Percentiles rank a stretch among this genome's conserved stretches.
These are phyloP conservation scores for Neophaeococcomyces aloes DNA, from an alignment of 2,329 filamentous ascomycete species.

Conservation along the genomic window DNA sequence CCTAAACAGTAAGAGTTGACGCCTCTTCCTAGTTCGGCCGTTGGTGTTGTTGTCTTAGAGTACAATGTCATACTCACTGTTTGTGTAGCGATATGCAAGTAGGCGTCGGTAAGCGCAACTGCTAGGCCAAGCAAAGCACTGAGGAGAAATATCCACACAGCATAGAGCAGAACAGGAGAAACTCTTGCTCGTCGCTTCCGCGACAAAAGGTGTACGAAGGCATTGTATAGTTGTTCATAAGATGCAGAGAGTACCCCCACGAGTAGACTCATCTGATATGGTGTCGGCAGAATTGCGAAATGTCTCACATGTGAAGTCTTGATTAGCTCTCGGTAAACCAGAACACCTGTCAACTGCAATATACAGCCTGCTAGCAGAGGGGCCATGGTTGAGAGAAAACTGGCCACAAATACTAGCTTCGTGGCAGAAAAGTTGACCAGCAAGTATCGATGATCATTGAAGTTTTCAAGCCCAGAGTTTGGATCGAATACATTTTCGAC, in stretches of 20 bases:
- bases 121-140: constrained; percentile 13
- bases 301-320: constrained; percentile 8
- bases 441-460: constrained; percentile 13
- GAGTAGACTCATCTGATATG: constrained; percentile 20
- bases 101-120: constrained; percentile 16
- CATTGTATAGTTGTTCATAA: constrained; percentile 14
- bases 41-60: constrained; percentile 15
- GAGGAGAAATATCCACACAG: constrained; percentile 11
- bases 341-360: constrained; percentile 15
- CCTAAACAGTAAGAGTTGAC: constrained; percentile 14
- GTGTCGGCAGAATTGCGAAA: constrained; percentile 16
- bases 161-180: constrained; percentile 15
- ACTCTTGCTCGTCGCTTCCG: constrained; percentile 8
- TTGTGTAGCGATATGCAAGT: constrained; percentile 17
- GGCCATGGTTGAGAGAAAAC: constrained; percentile 18
- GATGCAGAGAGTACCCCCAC: constrained; percentile 19
- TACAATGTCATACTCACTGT: no score
- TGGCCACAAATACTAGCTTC: constrained; percentile 18
- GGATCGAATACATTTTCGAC: no score
- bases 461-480: constrained; percentile 10
- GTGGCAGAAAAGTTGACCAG: constrained; percentile 21
- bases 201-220: constrained; percentile 14
- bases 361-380: constrained; percentile 18
- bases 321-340: constrained; percentile 10
- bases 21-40: constrained; percentile 14